Conservation (phyloP, 177 flowering plant genomes). For the Tripterygium wilfordii region DNA sequence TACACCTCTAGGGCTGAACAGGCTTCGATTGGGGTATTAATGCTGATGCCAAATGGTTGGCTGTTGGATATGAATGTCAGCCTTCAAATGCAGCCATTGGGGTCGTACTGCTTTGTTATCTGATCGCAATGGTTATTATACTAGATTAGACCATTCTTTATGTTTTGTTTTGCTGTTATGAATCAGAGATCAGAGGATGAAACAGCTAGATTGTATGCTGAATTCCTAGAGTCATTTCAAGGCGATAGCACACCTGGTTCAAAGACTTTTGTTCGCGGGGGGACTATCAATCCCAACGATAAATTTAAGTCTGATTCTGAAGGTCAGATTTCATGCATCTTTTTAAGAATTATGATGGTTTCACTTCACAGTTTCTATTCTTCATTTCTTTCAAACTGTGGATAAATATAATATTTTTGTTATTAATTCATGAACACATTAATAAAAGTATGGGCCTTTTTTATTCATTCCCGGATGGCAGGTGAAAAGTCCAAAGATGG, state of each 20-base stretch:
- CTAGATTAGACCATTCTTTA: too few relatives aligned
- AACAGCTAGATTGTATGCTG: constrained; percentile 85
- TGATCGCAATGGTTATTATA: too few relatives aligned
- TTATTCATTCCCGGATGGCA: constrained; percentile 97
- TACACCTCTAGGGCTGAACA: not conserved
- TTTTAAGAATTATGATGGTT: constrained; percentile 1
- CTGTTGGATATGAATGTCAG: too few relatives aligned
- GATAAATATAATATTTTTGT: constrained; percentile 34
- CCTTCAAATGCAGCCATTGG: too few relatives aligned
- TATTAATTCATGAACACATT: constrained; percentile 52
- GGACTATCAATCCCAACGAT: constrained; percentile 84
- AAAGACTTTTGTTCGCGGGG: constrained; percentile 94
- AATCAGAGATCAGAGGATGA: constrained; percentile 91
- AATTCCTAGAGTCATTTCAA: constrained; percentile 92
- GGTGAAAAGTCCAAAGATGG: constrained; percentile 99
- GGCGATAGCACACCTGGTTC: constrained; percentile 76
- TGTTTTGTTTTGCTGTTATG: constrained; percentile 1
- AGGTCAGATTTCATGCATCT: constrained; percentile 48
- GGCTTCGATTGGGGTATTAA: not conserved
- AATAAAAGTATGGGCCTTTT: constrained; percentile 88
- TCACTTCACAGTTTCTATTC: constrained; percentile 2
- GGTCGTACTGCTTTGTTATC: not conserved
- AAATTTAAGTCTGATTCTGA: constrained; percentile 59
- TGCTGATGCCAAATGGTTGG: not conserved
- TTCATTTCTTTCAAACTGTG: constrained; percentile 21